Evolutionary conservation across 257 asterid species (phyloP), one percentile per base, ranked within the genome.

Genomic region (Penstemon davidsonii): DNA sequence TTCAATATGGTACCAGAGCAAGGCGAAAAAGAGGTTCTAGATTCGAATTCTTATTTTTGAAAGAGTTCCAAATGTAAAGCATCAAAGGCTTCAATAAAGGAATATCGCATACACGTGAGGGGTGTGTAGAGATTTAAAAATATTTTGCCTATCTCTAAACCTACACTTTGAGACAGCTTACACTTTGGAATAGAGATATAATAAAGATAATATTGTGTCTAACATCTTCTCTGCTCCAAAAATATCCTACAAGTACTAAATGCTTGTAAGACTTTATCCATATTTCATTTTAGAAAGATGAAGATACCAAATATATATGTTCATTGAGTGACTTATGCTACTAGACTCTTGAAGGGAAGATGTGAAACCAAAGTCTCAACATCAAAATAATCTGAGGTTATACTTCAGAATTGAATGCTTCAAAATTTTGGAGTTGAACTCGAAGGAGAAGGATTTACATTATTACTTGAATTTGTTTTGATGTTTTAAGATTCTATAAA

Each of bases 401-500:
- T 3, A 44, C 15, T 19, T 46, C 19, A 36, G 13, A 62, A 42
- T 45, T 45, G 10, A 61, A 45, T 25, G 33, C 18, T 13, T 7
- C 12, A 9, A 4, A 43, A 11, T 13, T 62, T 46, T 62, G 38
- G 18, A 61, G 39, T 7, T 45, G 44, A 62, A 4, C 39, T 63
- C 8, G 9, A 40, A 44, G 42, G 25, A 63, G 53, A n/a, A 15
- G 18, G 33, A 0, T 25, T 46, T 10, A 33, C 13, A 39, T 12
- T 33, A 45, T 64, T 66, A 47, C 44, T 15, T 43, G 10, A 19
- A 11, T 6, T 5, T 18, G 7, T 38, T 61, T 56, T 41, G 25
- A 58, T 40, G 33, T 12, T 66, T 62, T 51, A n/a, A 25, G 5
- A 45, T 13, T 51, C 55, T 61, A 6, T 49, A 13, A 69, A 55